Conservation (phyloP, 129 eudicot genomes). For the Flaveria robusta region DNA sequence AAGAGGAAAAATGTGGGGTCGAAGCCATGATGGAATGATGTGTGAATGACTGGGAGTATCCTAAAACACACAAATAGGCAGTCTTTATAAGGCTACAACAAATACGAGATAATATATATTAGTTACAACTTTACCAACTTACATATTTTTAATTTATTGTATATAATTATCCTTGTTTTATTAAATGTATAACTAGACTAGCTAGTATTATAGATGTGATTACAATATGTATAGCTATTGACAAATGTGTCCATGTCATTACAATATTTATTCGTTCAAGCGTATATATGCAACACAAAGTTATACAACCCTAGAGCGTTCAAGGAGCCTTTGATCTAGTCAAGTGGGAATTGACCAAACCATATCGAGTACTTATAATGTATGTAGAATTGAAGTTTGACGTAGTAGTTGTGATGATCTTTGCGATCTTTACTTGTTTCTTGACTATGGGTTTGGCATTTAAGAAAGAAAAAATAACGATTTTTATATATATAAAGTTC, state of each 20-base stretch:
- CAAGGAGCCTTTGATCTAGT: neutral
- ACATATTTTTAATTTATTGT: neutral
- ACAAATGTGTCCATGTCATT: neutral
- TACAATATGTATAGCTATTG: neutral
- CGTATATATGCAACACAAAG: neutral
- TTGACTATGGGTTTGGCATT: neutral
- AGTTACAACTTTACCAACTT: slow-evolving; percentile 26
- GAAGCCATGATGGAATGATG: slow-evolving; percentile 35
- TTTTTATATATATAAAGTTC: neutral
- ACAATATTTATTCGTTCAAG: neutral
- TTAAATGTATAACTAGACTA: neutral
- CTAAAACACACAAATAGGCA: slow-evolving; percentile 10
- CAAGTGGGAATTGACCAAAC: neutral
- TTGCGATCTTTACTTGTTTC: neutral
- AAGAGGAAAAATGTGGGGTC: slow-evolving; percentile 24
- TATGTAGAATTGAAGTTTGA: neutral
- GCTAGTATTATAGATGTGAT: neutral
- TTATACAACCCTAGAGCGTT: neutral
- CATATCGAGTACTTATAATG: neutral
- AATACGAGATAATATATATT: slow-evolving; percentile 19
- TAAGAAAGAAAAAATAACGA: neutral
- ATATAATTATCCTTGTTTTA: neutral
- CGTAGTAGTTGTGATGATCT: neutral
- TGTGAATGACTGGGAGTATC: slow-evolving; percentile 27
- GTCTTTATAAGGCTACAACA: slow-evolving; percentile 9